phyloP scores from a whole-genome alignment of 192 early-diverging fungal species.

The Backusella psychrophila region DNA sequence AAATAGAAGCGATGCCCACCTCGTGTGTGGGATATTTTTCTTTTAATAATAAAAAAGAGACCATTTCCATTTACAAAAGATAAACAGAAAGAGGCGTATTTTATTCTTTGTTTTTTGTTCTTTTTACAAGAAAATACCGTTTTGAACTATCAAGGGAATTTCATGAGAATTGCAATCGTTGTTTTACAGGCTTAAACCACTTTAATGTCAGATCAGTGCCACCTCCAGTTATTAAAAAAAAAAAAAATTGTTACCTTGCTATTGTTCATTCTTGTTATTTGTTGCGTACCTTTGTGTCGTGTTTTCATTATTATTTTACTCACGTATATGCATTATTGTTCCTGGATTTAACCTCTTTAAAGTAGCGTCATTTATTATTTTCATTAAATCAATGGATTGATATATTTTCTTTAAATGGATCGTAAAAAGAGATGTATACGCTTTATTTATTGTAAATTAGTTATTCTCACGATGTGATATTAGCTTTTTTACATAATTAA shows the following conservation, averaged over 20 bases:
- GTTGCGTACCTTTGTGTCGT: neutral
- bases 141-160: neutral
- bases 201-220: neutral
- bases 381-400: neutral
- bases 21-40: conserved; percentile 1
- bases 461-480: neutral
- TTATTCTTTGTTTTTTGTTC: neutral
- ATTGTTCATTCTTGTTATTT: neutral
- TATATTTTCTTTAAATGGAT: neutral
- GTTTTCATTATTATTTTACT: neutral
- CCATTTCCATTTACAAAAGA: neutral
- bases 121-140: conserved; percentile 8
- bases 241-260: too few relatives aligned
- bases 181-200: neutral
- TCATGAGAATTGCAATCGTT: neutral
- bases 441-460: neutral
- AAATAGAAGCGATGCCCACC: neutral
- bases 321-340: neutral
- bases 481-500: neutral
- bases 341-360: neutral
- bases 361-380: neutral
- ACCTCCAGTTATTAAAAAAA: neutral
- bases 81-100: neutral
- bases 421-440: neutral
- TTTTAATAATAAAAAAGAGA: neutral